Base-by-base conservation (phyloP, 345 rosid genomes). In the Ricinus communis region DNA sequence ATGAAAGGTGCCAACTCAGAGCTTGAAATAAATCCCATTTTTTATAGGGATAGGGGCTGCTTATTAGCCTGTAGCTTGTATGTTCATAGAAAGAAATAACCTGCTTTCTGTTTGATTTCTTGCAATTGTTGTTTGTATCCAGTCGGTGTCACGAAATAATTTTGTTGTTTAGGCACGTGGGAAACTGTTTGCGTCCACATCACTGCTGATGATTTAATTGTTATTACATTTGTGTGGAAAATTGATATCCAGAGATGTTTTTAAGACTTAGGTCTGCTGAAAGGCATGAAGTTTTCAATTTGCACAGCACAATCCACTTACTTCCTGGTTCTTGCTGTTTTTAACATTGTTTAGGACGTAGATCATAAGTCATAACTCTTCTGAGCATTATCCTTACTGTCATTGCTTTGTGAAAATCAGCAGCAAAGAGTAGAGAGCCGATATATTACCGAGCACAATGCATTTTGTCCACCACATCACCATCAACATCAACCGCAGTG, bases 391-490 rank as follows among this genome's bases (percentile, higher is more conserved):
- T 30, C 60, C 33, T 70, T 52, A 62, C 62, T 65, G 38, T 66
- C 66, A 71, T 71, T 64, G 36, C 36, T 38, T 66, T 72, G 30
- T 74, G 73, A 63, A 75, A 55, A 65, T 69, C 55, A 86, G 82
- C 96, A 92, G 97, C 85, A 52, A 92, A 82, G 72, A 79, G 45
- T 70, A 86, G 77, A 80, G 91, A 86, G 24, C 27, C 81, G 59
- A 62, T 72, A 46, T 78, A 68, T 74, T 84, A 89, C 72, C 87
- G 81, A 22, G 40, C 90, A 55, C 93, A 89, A 72, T 92, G 97
- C 72, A 70, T 82, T 70, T 83, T 95, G 73, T 89, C 96, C 60
- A 80, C 93, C 27, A 62, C 90, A 50, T 79, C 97, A 27, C 58
- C 85, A 38, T 47, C 75, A 50, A 49, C 89, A 31, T 68, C 77